Evolutionary conservation across 129 eudicot genomes (phyloP).

Genomic region (Helianthus annuus): DNA sequence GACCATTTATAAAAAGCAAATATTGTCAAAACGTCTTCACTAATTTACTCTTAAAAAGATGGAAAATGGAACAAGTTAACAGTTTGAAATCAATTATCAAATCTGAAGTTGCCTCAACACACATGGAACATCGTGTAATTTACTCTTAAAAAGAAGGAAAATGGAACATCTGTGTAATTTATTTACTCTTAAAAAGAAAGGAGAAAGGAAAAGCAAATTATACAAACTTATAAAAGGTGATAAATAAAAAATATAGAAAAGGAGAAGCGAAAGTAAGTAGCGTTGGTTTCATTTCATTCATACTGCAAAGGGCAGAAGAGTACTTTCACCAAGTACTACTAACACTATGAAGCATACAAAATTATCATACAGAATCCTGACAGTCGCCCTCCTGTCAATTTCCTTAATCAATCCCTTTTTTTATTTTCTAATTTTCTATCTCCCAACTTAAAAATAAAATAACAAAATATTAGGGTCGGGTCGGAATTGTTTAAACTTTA

Average conservation of each 20-base stretch:
- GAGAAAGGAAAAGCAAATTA: not conserved
- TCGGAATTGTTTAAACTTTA: not conserved
- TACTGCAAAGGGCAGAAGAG: conserved; percentile 34
- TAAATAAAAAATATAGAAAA: not conserved
- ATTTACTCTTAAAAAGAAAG: not conserved
- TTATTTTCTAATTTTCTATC: conserved; percentile 13
- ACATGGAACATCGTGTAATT: too few species aligned
- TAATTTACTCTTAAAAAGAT: too few species aligned
- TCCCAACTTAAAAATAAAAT: not conserved
- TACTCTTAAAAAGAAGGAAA: too few species aligned
- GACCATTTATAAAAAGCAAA: too few species aligned
- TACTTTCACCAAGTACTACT: conserved; percentile 34
- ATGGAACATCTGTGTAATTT: too few species aligned
- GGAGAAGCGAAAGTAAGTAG: conserved; percentile 11
- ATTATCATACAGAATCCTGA: conserved; percentile 58
- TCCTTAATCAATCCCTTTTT: conserved; percentile 32
- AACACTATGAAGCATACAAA: conserved; percentile 27
- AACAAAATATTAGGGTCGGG: not conserved
- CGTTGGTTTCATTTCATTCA: conserved; percentile 30
- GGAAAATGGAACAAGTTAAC: too few species aligned
- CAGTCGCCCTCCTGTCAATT: conserved; percentile 52
- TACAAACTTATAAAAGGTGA: conserved; percentile 8
- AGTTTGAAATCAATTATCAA: too few species aligned
- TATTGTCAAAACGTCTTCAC: too few species aligned
- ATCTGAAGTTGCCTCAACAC: too few species aligned